Conservation (phyloP, 495 filamentous ascomycete genomes). For the Tuber indicum region DNA sequence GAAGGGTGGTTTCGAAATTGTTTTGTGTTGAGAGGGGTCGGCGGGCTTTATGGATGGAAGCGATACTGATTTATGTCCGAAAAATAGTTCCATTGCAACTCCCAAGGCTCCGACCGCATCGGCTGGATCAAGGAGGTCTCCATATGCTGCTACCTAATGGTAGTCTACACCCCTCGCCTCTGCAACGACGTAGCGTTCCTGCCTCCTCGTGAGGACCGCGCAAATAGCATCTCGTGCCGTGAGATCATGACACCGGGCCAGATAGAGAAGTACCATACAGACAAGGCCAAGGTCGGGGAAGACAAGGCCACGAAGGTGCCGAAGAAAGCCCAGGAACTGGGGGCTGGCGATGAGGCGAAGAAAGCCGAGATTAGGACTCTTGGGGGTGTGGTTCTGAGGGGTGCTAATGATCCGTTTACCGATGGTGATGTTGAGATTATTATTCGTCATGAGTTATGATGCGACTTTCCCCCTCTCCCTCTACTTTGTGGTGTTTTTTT, state of each 20-base stretch:
- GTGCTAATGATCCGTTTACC: background rate
- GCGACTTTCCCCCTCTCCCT: background rate
- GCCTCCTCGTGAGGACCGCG: conserved; percentile 71
- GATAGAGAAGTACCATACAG: conserved; percentile 27
- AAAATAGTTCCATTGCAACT: conserved; percentile 78
- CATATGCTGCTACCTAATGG: conserved; percentile 91
- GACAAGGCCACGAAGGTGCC: conserved; percentile 24
- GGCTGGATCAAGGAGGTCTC: conserved; percentile 91
- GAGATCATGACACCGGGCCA: conserved; percentile 54
- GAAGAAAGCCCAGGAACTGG: conserved; percentile 26
- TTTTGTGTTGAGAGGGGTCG: background rate
- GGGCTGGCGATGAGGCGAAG: conserved; percentile 43
- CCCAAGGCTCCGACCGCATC: conserved; percentile 72
- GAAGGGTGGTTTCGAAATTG: background rate
- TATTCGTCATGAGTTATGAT: background rate
- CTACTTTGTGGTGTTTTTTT: background rate
- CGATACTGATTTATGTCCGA: background rate
- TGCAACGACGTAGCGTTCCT: conserved; percentile 90
- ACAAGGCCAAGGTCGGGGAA: conserved; percentile 28
- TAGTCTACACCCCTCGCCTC: conserved; percentile 84
- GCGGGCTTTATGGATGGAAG: background rate
- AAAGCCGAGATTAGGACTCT: conserved; percentile 28
- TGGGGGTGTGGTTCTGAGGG: background rate
- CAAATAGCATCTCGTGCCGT: conserved; percentile 70
- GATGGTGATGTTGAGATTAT: background rate